phyloP scores from a whole-genome alignment of 129 eudicot species.

The Arctium minus region DNA sequence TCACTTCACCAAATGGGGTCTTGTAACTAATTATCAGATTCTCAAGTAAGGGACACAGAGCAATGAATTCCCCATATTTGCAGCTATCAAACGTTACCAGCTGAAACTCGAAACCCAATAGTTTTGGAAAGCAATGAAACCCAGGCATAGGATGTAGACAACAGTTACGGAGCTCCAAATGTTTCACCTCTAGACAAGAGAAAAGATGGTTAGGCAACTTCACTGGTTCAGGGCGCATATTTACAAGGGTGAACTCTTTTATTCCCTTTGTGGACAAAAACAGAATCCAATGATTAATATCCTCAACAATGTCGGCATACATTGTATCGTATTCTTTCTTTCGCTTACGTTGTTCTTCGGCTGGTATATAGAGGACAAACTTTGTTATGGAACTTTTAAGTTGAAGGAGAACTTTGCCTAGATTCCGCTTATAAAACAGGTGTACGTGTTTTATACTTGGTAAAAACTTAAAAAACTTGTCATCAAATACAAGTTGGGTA shows the following conservation, averaged over 20 bases:
- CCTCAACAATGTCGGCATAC: no score
- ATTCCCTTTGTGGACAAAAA: no score
- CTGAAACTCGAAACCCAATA: not conserved
- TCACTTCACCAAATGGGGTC: not conserved
- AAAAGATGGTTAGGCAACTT: not conserved
- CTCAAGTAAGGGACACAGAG: not conserved
- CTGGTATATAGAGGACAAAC: no score
- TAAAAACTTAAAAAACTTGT: not conserved
- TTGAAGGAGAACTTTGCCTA: not conserved
- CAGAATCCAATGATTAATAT: no score
- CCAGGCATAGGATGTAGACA: not conserved
- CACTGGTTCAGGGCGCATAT: not conserved
- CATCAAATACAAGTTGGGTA: slow-evolving; percentile 4
- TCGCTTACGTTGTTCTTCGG: no score
- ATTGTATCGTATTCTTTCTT: no score
- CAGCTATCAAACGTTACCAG: not conserved
- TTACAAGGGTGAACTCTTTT: no score
- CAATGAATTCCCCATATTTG: not conserved
- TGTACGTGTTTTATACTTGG: not conserved
- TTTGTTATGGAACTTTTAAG: not conserved
- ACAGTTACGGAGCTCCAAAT: not conserved
- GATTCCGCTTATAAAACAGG: no score
- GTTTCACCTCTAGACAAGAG: not conserved
- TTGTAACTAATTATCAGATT: not conserved
- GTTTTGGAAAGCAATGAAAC: not conserved